Percentiles rank a stretch among this genome's conserved stretches.
Conservation (phyloP, 352 stramenopile genomes). For the Globisporangium irregulare region DNA sequence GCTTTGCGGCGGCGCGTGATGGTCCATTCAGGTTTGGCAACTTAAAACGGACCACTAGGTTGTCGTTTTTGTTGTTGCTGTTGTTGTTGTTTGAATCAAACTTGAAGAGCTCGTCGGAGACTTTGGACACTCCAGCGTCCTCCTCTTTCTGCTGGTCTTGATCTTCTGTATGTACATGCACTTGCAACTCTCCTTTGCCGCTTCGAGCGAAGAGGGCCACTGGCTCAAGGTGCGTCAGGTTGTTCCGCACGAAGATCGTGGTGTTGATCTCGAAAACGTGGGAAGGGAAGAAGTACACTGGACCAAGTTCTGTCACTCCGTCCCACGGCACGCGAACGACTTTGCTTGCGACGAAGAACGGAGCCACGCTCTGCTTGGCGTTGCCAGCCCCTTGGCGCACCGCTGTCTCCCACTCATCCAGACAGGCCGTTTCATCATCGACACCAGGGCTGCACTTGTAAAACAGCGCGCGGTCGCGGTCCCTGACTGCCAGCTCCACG, state of each 20-base stretch:
- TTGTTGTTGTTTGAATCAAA: background rate
- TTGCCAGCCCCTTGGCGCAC: background rate
- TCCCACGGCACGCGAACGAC: slow-evolving; percentile 26
- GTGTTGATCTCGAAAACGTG: slow-evolving; percentile 27
- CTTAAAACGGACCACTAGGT: slow-evolving; percentile 2
- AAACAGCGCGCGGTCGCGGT: slow-evolving; percentile 38
- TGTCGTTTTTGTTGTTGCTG: background rate
- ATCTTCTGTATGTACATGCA: slow-evolving; percentile 14
- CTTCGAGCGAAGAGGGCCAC: slow-evolving; percentile 35
- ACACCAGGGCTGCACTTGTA: slow-evolving; percentile 36
- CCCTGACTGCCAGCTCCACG: slow-evolving; percentile 44
- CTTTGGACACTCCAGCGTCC: background rate
- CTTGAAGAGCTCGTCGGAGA: background rate
- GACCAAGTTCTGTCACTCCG: slow-evolving; percentile 33
- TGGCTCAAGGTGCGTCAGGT: slow-evolving; percentile 64
- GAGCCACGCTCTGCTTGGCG: slow-evolving; percentile 12
- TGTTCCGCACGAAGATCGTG: slow-evolving; percentile 52
- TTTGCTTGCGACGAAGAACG: slow-evolving; percentile 35
- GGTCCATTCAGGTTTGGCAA: slow-evolving; percentile 1
- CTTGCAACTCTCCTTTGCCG: slow-evolving; percentile 32
- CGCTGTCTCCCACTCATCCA: slow-evolving; percentile 31
- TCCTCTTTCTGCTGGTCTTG: background rate
- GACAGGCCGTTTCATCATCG: slow-evolving; percentile 24
- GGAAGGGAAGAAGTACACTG: slow-evolving; percentile 64
- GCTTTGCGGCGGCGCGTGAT: background rate